Conservation (phyloP, 441 rosid genomes). For the Pelargonium myrrhifolium region DNA sequence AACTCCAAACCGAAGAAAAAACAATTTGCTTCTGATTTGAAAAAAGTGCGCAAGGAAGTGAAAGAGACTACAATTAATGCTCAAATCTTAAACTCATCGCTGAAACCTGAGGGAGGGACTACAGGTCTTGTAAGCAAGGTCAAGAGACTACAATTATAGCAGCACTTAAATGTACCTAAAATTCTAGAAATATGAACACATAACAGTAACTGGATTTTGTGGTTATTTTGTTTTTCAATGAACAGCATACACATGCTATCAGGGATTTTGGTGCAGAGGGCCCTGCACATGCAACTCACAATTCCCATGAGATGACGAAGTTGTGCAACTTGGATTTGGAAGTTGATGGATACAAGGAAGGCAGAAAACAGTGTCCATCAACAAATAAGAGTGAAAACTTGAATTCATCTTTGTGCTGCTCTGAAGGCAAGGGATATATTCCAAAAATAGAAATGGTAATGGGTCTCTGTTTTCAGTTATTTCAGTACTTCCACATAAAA, state of each 20-base stretch:
- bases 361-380: conserved; percentile 17
- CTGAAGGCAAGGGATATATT: conserved; percentile 17
- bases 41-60: conserved; percentile 22
- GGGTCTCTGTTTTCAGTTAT: not conserved
- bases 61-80: conserved; percentile 29
- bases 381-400: conserved; percentile 18
- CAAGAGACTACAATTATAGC: conserved; percentile 20
- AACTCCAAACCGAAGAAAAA: conserved; percentile 19
- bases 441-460: conserved; percentile 18
- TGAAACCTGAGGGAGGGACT: conserved; percentile 18
- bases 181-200: not conserved
- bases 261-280: conserved; percentile 15
- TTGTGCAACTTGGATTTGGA: conserved; percentile 15
- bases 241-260: conserved; percentile 20
- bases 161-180: not conserved
- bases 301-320: conserved; percentile 10
- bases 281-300: conserved; percentile 11
- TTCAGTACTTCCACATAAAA: too few relatives aligned
- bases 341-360: conserved; percentile 14
- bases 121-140: conserved; percentile 20
- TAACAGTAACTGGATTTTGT: conserved; percentile 11
- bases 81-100: conserved; percentile 26
- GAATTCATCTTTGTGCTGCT: conserved; percentile 15
- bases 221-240: conserved; percentile 11
- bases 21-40: conserved; percentile 19